Evolutionary conservation across 257 asterid species (phyloP), one percentile per base, ranked within the genome.

Genomic region (Vinca minor): DNA sequence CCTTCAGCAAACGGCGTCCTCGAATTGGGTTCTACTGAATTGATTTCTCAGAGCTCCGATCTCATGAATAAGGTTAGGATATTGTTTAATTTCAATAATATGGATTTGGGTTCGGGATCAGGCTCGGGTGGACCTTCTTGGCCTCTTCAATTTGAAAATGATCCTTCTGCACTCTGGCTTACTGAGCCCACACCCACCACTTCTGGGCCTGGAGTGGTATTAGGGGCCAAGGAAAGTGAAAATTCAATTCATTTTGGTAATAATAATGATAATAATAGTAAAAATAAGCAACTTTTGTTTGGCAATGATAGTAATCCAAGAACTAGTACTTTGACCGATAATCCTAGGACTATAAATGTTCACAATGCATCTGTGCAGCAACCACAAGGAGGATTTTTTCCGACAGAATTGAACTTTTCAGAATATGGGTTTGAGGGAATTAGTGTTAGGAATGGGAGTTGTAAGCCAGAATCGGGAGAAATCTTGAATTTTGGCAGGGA

Each of bases 1-100:
- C 97, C 97, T 0, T 74, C 84, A 3, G 73, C 86, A 8, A 91
- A 76, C 74, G 97, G 95, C 36, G 95, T 91, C 17, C 95, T 91
- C 0, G 97, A 91, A 87, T 82, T 91, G 48, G 97, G 96, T 9
- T 91, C 96, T 1, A 78, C 93, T 6, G 96, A 83, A 1, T 18
- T 82, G 62, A 85, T 91, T 35, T 83, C 67, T 64, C 91, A 87
- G 72, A 87, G 81, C 70, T 70, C 83, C 4, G 95, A 87, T 81
- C 81, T 91, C 70, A 78, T 84, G 94, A 84, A 79, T 61, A 84
- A 84, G 87, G 96, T 87, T 55, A 75, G 85, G 54, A 62, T 72
- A 20, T 63, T 91, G 26, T 91, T 91, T 70, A 82, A 79, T 69
- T 90, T 90, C 67, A 80, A 80, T 53, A 77, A 69, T 0, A n/a